Conservation (phyloP, 1,139 yeast species). For the Wickerhamiella infanticola region DNA sequence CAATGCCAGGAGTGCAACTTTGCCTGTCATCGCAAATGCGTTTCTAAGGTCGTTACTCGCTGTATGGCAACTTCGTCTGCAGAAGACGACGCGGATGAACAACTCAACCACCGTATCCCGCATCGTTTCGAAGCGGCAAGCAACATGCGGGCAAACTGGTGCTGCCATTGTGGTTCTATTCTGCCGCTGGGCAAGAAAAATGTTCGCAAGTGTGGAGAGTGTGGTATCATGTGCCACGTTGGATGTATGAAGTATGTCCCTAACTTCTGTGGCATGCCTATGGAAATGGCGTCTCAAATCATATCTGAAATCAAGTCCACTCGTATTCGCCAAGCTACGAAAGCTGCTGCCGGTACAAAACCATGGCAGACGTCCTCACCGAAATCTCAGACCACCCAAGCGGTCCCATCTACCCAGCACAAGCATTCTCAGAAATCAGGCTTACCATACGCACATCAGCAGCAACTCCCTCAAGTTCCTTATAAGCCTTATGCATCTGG, state of each 20-base stretch:
- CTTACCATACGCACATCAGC: slow-evolving; percentile 1
- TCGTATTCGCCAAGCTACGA: slow-evolving; percentile 32
- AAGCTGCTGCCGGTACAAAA: slow-evolving; percentile 14
- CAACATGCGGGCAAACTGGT: slow-evolving; percentile 95
- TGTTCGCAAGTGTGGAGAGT: slow-evolving; percentile 88
- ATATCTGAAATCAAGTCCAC: slow-evolving; percentile 73
- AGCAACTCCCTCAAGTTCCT: neutral
- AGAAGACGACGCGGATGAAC: slow-evolving; percentile 70
- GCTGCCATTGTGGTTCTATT: slow-evolving; percentile 95
- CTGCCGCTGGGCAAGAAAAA: slow-evolving; percentile 93
- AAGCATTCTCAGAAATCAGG: neutral
- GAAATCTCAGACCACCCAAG: neutral
- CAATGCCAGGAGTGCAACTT: slow-evolving; percentile 95
- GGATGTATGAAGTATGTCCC: slow-evolving; percentile 91
- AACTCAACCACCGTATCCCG: slow-evolving; percentile 89
- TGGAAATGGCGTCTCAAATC: slow-evolving; percentile 90
- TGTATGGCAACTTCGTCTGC: slow-evolving; percentile 67
- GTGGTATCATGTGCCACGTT: slow-evolving; percentile 90
- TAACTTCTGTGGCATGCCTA: slow-evolving; percentile 95
- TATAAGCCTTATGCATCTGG: slow-evolving; percentile 2
- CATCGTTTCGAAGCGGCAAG: slow-evolving; percentile 85
- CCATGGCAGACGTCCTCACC: neutral
- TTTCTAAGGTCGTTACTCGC: slow-evolving; percentile 83
- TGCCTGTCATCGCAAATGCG: slow-evolving; percentile 89
- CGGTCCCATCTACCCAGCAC: neutral